Percentiles rank a stretch among this genome's conserved stretches.
Evolutionary conservation across 208 protist species (phyloP).

Genomic region (Leishmania gerbilli): DNA sequence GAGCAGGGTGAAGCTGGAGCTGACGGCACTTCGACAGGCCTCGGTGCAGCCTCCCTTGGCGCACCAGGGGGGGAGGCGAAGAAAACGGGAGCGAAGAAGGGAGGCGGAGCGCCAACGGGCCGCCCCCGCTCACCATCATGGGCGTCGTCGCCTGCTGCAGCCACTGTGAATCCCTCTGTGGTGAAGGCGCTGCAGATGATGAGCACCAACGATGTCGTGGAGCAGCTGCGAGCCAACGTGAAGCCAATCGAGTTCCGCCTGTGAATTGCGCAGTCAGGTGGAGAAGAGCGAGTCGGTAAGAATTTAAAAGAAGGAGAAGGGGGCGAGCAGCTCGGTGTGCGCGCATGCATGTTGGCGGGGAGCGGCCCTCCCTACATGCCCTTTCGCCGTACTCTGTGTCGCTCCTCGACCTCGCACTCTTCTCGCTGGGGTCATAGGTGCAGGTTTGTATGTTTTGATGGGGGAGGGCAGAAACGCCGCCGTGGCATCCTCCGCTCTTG

Average conservation of each 20-base stretch:
- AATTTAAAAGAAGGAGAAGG: neutral
- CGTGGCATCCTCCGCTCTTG: too few relatives aligned
- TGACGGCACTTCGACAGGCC: neutral
- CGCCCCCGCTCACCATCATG: neutral
- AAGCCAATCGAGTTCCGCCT: slow-evolving; percentile 31
- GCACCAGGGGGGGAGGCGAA: neutral
- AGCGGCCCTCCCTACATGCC: slow-evolving; percentile 49
- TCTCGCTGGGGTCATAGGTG: too few relatives aligned
- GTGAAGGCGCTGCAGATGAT: slow-evolving; percentile 36
- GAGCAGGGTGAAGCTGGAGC: slow-evolving; percentile 4
- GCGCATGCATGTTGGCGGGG: too few relatives aligned
- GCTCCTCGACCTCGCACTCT: slow-evolving; percentile 53
- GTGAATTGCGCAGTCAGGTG: neutral
- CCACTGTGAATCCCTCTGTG: slow-evolving; percentile 16
- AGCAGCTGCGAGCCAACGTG: slow-evolving; percentile 71
- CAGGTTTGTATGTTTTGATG: too few relatives aligned
- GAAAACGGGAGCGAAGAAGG: slow-evolving; percentile 9
- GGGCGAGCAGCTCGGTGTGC: neutral
- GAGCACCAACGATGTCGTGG: slow-evolving; percentile 45
- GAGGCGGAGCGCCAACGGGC: neutral
- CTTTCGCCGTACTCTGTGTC: slow-evolving; percentile 56
- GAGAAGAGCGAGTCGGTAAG: neutral
- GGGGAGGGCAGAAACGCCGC: too few relatives aligned
- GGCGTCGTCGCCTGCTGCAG: neutral
- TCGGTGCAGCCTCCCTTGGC: neutral